Evolutionary conservation across 1,139 yeast genomes (phyloP), one percentile per base, ranked within the genome.

Genomic region (Suhomyces panamericanus): DNA sequence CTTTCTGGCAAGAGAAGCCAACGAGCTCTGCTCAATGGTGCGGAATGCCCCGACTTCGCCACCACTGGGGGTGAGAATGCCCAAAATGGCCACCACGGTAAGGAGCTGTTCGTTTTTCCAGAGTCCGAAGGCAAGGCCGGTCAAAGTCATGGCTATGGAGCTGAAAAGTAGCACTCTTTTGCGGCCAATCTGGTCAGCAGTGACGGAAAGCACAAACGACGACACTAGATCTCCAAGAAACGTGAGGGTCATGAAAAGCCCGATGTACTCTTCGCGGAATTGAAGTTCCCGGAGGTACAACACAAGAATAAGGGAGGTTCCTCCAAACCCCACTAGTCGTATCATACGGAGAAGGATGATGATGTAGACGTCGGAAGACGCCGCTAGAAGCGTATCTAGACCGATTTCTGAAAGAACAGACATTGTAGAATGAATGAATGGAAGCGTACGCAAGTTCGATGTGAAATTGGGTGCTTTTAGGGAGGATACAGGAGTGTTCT

Each of bases 21-120:
- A 63, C 1, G 70, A 51, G 33, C 72, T 60, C 42, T 70, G 75
- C 49, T 73, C 78, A 17, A 71, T 61, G 3, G 75, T 64, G 43
- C 76, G 58, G 51, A 70, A 72, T 0, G 75, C 71, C 0, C 77
- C 76, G 13, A 71, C 76, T 48, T 73, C 78, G 2, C 71, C 73
- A 0, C 77, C 77, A 26, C 68, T 63, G 4, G 75, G 74, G 1
- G 76, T 70, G 32, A 72, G 56, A 13, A 70, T 64, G 2, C 78
- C 77, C 8, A 67, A 27, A 9, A 66, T 51, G 0, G 70, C 67
- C 17, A 60, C 55, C 0, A 51, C 39, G 17, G 64, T 56, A 37
- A 73, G 53, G 3, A 66, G 22, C 11, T 48, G 47, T 24, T 54
- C 60, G 44, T 60, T 59, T 28, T 58, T 57, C 4, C 59, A 45